Conservation (phyloP, 306 rosid genomes). For the Rosa lucieae region DNA sequence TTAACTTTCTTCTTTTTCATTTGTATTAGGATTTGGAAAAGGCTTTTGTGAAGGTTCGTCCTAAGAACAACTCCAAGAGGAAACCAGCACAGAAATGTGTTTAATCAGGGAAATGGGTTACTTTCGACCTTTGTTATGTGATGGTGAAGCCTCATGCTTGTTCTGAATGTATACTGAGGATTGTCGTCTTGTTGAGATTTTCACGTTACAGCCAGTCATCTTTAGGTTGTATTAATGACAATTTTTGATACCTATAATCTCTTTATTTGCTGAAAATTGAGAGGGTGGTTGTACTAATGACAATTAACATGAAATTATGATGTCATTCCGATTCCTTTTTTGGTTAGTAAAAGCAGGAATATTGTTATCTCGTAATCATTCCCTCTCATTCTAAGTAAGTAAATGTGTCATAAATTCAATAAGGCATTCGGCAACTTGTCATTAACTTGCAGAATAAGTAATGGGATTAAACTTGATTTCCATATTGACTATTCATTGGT, state of each 20-base stretch:
- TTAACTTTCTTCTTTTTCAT: conserved; percentile 15
- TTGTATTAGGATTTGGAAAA: conserved; percentile 68
- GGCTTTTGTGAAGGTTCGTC: conserved; percentile 82
- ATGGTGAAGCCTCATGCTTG: neutral
- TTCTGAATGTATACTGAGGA: neutral
- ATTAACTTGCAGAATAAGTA: no score
- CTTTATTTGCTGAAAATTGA: neutral
- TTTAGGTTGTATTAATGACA: no score
- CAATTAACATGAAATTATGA: neutral
- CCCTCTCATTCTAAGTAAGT: no score
- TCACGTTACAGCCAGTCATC: neutral
- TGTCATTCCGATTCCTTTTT: no score
- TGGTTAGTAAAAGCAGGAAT: no score
- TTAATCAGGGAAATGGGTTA: conserved; percentile 11
- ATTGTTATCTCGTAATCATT: no score
- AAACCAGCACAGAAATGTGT: conserved; percentile 51
- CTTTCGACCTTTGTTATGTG: neutral
- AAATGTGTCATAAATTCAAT: no score
- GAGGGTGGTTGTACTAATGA: neutral
- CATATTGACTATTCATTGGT: no score
- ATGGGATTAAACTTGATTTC: no score
- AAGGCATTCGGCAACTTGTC: no score
- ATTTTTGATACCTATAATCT: neutral
- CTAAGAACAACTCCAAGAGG: conserved; percentile 72
- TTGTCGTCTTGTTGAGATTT: neutral